Percentiles rank a stretch among this genome's conserved stretches.
Evolutionary conservation across 805 yeast genomes (phyloP).

Genomic region (Saccharomyces jurei): DNA sequence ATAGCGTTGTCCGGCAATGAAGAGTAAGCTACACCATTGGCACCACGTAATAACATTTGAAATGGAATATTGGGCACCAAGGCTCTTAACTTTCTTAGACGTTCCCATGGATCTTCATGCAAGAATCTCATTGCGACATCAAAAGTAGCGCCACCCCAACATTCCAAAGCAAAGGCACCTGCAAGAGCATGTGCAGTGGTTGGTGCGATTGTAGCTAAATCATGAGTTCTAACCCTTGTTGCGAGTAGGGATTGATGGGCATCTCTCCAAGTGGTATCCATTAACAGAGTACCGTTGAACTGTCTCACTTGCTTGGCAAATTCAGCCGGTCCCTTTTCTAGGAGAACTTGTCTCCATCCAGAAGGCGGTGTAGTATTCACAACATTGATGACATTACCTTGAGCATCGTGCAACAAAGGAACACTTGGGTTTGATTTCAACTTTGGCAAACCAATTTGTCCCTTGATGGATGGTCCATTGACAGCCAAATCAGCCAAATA

Average conservation of each 20-base stretch:
- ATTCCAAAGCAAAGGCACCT: constrained; percentile 91
- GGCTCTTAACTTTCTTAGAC: constrained; percentile 78
- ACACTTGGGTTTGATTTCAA: constrained; percentile 64
- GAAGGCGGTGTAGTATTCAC: constrained; percentile 45
- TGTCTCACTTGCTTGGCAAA: constrained; percentile 84
- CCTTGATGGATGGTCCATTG: constrained; percentile 92
- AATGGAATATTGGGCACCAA: constrained; percentile 97
- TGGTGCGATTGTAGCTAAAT: constrained; percentile 84
- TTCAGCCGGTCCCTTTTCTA: constrained; percentile 78
- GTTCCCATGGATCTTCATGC: constrained; percentile 98
- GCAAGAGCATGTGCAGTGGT: constrained; percentile 84
- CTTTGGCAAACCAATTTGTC: constrained; percentile 90
- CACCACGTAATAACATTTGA: constrained; percentile 99
- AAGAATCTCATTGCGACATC: constrained; percentile 98
- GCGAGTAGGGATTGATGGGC: constrained; percentile 98
- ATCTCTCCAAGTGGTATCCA: constrained; percentile 99
- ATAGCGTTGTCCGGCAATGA: constrained; percentile 97
- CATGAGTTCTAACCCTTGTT: constrained; percentile 93
- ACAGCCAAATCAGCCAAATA: constrained; percentile 91
- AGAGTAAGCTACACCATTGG: constrained; percentile 97
- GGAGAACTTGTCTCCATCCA: constrained; percentile 89
- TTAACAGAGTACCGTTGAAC: constrained; percentile 79
- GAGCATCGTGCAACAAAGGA: constrained; percentile 59
- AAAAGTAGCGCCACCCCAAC: constrained; percentile 99
- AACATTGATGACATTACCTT: constrained; percentile 57